A percentile compares a stretch with the other conserved stretches of the same genome.
These are phyloP conservation scores for Phytophthora aleatoria DNA, from an alignment of 352 stramenopile genomes.

Conservation along the genomic window DNA sequence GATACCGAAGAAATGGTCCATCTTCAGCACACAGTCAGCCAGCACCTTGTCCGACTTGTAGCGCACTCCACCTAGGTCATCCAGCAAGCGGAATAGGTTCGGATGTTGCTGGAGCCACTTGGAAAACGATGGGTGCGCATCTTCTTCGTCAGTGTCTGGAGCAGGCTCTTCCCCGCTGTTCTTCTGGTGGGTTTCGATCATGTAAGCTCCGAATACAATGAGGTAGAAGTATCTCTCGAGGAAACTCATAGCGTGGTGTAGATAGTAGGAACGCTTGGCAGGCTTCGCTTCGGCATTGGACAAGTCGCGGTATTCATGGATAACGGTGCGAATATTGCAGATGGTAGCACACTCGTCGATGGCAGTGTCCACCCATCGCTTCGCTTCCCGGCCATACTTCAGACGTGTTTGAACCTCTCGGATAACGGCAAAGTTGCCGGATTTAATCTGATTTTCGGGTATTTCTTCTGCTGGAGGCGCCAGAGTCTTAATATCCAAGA, in stretches of 20 bases:
- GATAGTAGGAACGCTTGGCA: slow-evolving; percentile 77
- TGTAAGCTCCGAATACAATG: slow-evolving; percentile 87
- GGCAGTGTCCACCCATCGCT: slow-evolving; percentile 72
- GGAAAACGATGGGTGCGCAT: slow-evolving; percentile 62
- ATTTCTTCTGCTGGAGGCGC: slow-evolving; percentile 9
- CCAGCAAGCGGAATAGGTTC: slow-evolving; percentile 73
- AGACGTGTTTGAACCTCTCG: slow-evolving; percentile 65
- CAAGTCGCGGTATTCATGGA: slow-evolving; percentile 78
- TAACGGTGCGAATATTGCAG: slow-evolving; percentile 83
- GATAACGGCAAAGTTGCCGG: slow-evolving; percentile 75
- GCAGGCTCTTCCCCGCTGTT: slow-evolving; percentile 10
- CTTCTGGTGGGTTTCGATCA: slow-evolving; percentile 46
- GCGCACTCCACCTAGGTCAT: slow-evolving; percentile 77
- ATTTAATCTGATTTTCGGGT: slow-evolving; percentile 12
- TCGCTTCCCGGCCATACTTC: slow-evolving; percentile 55
- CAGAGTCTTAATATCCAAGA: slow-evolving; percentile 24
- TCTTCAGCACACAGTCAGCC: slow-evolving; percentile 83
- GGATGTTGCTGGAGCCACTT: slow-evolving; percentile 81
- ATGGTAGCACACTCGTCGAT: slow-evolving; percentile 76
- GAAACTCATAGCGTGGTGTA: slow-evolving; percentile 87
- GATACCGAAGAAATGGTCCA: slow-evolving; percentile 90
- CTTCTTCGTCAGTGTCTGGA: slow-evolving; percentile 23
- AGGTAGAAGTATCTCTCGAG: slow-evolving; percentile 90
- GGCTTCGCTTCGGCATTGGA: slow-evolving; percentile 81
- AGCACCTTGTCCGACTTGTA: slow-evolving; percentile 88